Percentiles rank a stretch among this genome's conserved stretches.
Evolutionary conservation across 345 rosid genomes (phyloP).

Genomic region (Citrus cavaleriei): DNA sequence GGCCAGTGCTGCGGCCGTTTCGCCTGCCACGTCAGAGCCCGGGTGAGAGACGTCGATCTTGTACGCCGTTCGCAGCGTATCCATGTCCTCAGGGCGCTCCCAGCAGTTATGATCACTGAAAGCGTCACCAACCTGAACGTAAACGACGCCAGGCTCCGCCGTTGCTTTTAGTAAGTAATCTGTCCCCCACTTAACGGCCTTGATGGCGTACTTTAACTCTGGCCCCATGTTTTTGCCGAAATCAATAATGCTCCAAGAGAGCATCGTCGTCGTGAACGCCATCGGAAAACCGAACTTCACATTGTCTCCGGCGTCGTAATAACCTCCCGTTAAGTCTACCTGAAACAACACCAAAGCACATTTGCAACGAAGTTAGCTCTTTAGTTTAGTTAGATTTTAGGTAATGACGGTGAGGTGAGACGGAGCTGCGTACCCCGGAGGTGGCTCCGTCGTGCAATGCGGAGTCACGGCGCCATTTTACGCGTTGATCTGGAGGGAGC

Average conservation of each 20-base stretch:
- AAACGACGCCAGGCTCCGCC: slow-evolving; percentile 57
- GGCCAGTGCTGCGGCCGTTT: slow-evolving; percentile 94
- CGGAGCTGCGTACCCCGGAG: slow-evolving; percentile 35
- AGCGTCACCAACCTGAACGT: slow-evolving; percentile 82
- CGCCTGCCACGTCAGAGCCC: slow-evolving; percentile 96
- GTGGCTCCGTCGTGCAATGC: slow-evolving; percentile 81
- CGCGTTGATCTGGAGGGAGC: slow-evolving; percentile 74
- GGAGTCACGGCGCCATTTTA: slow-evolving; percentile 83
- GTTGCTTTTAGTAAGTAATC: slow-evolving; percentile 87
- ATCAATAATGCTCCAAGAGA: slow-evolving; percentile 91
- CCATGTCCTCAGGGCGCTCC: slow-evolving; percentile 99
- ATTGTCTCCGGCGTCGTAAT: slow-evolving; percentile 98
- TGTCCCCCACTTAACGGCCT: slow-evolving; percentile 77
- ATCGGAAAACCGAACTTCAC: slow-evolving; percentile 94
- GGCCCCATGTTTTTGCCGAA: slow-evolving; percentile 84
- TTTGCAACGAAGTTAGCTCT: background rate
- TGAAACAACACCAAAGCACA: slow-evolving; percentile 12
- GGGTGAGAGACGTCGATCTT: slow-evolving; percentile 71
- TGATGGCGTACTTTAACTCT: slow-evolving; percentile 62
- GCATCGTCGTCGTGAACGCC: slow-evolving; percentile 90
- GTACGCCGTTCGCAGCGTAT: slow-evolving; percentile 75
- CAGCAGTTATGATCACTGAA: slow-evolving; percentile 86
- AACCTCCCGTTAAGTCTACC: slow-evolving; percentile 86
- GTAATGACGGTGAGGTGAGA: slow-evolving; percentile 9
- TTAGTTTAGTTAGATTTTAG: background rate